These are phyloP conservation scores for Pseudogymnoascus sp. DNA, from an alignment of 2,329 filamentous ascomycete genomes.

Conservation along the genomic window DNA sequence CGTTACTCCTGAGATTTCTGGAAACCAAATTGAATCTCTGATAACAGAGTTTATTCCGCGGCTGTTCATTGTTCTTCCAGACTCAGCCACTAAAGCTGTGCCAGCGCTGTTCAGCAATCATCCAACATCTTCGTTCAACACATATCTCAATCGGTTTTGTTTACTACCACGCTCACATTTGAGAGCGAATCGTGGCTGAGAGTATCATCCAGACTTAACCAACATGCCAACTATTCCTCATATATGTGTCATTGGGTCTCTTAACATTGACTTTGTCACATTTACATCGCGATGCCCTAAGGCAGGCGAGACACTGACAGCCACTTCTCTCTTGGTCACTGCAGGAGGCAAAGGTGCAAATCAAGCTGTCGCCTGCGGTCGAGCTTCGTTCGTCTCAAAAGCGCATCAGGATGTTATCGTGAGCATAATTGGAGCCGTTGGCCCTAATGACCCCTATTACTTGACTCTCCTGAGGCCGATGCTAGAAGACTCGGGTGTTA, in stretches of 20 bases:
- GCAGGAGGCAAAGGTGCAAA: slow-evolving; percentile 16
- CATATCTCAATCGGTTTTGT: not conserved
- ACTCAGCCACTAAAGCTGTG: not conserved
- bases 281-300: slow-evolving; percentile 13
- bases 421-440: slow-evolving; percentile 16
- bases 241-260: slow-evolving; percentile 14
- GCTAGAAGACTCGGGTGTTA: slow-evolving; percentile 12
- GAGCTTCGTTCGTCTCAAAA: slow-evolving; percentile 9
- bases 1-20: not conserved
- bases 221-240: slow-evolving; percentile 48
- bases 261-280: slow-evolving; percentile 14
- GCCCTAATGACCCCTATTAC: slow-evolving; percentile 9
- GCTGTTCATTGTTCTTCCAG: not conserved
- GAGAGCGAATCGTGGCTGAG: not conserved
- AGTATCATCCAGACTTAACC: not conserved
- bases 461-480: slow-evolving; percentile 2
- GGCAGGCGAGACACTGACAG: slow-evolving; percentile 14
- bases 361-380: slow-evolving; percentile 15
- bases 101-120: not conserved
- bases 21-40: not conserved
- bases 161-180: not conserved
- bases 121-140: not conserved
- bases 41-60: not conserved
- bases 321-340: slow-evolving; percentile 12
- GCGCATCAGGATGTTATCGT: slow-evolving; percentile 5